A percentile compares a stretch with the other conserved stretches of the same genome.
Evolutionary conservation across 495 filamentous ascomycete genomes (phyloP).

Genomic region (Penicillium samsonianum): DNA sequence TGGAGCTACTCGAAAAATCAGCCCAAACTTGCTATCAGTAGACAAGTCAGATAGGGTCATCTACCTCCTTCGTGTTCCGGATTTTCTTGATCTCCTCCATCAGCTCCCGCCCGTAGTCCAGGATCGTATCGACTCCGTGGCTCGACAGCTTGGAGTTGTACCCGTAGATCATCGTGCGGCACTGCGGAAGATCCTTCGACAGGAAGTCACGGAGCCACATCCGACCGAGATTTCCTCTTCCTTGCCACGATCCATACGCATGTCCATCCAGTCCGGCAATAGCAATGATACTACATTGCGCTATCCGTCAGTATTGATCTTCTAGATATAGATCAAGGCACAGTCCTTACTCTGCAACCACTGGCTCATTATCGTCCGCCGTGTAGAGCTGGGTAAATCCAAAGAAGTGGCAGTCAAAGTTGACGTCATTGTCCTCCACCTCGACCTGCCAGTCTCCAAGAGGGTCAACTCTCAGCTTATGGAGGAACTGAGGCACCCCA

Average conservation of each 20-base stretch:
- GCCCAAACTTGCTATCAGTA: not conserved
- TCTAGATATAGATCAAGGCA: constrained; percentile 7
- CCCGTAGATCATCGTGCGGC: constrained; percentile 38
- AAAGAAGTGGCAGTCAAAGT: constrained; percentile 21
- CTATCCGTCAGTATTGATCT: not conserved
- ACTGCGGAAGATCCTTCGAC: constrained; percentile 30
- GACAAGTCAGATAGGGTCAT: not conserved
- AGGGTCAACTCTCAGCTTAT: constrained; percentile 13
- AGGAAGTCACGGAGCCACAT: constrained; percentile 46
- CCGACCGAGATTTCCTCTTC: constrained; percentile 22
- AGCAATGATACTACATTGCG: constrained; percentile 31
- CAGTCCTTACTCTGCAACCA: constrained; percentile 16
- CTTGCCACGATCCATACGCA: constrained; percentile 37
- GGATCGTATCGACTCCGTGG: constrained; percentile 18
- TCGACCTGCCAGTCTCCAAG: constrained; percentile 18
- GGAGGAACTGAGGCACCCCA: constrained; percentile 19
- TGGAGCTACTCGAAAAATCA: constrained; percentile 17
- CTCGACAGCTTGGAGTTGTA: constrained; percentile 36
- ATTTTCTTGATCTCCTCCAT: constrained; percentile 25
- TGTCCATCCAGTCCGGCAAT: constrained; percentile 24
- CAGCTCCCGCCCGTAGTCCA: constrained; percentile 30
- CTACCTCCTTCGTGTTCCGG: constrained; percentile 20
- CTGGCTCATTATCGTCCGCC: constrained; percentile 11
- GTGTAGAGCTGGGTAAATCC: constrained; percentile 21
- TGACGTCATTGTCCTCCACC: constrained; percentile 14